phyloP scores from a whole-genome alignment of 2,329 filamentous ascomycete species.

The Penicillium griseofulvum region DNA sequence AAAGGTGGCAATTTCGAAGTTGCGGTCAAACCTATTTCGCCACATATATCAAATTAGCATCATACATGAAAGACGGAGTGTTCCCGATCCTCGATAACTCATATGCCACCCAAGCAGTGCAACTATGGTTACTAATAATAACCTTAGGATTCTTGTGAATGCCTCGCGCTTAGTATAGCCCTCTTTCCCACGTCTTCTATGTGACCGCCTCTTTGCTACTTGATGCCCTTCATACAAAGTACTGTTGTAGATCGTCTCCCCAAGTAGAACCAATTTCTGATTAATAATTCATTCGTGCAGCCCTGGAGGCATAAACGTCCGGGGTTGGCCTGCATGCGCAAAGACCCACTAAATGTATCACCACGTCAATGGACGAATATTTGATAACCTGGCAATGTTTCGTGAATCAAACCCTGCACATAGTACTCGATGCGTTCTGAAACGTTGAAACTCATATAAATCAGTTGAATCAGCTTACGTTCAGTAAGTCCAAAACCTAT shows the following conservation, averaged over 20 bases:
- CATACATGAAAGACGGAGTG: neutral
- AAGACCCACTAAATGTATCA: slow-evolving; percentile 7
- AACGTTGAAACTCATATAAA: neutral
- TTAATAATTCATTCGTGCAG: slow-evolving; percentile 2
- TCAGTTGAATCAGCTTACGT: neutral
- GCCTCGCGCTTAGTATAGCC: neutral
- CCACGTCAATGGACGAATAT: slow-evolving; percentile 1
- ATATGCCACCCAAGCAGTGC: neutral
- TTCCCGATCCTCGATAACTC: neutral
- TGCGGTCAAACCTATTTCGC: slow-evolving; percentile 28
- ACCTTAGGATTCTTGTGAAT: neutral
- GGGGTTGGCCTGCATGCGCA: slow-evolving; percentile 4
- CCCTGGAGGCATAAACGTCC: slow-evolving; percentile 4
- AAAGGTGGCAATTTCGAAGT: slow-evolving; percentile 24
- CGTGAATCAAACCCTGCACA: neutral
- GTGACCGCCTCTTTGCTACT: slow-evolving; percentile 3
- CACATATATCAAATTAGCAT: slow-evolving; percentile 7
- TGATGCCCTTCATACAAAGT: neutral
- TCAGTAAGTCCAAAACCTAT: neutral
- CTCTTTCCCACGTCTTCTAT: neutral
- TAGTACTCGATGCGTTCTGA: neutral
- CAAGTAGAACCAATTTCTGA: neutral
- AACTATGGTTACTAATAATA: neutral
- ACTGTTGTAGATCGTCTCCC: neutral
- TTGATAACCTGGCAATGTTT: neutral